Evolutionary conservation across 768 basidiomycete genomes (phyloP).

Genomic region (Collybiopsis confluens): DNA sequence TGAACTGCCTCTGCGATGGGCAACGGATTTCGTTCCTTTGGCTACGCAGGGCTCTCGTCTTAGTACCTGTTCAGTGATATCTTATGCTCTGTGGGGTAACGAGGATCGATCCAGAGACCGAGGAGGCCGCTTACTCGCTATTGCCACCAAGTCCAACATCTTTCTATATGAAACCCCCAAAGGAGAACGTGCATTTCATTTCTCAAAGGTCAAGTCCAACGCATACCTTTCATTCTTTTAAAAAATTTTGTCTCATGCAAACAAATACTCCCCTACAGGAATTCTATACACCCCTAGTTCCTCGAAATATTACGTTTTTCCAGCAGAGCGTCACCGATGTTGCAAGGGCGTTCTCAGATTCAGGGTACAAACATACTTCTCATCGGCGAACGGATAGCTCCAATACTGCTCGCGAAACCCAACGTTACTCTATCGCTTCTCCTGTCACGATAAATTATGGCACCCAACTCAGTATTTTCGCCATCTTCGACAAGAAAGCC

Average conservation of each 20-base stretch:
- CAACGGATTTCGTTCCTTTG: slow-evolving; percentile 82
- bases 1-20: slow-evolving; percentile 74
- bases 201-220: slow-evolving; percentile 78
- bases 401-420: slow-evolving; percentile 30
- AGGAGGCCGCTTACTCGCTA: slow-evolving; percentile 57
- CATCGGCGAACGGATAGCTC: slow-evolving; percentile 42
- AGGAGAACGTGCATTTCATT: slow-evolving; percentile 78
- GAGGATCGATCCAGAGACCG: slow-evolving; percentile 41
- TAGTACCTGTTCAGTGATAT: slow-evolving; percentile 49
- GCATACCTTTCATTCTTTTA: too few relatives aligned
- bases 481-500: slow-evolving; percentile 85
- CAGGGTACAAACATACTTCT: slow-evolving; percentile 19
- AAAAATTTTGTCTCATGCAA: slow-evolving; percentile 2
- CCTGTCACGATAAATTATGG: slow-evolving; percentile 46
- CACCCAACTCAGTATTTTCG: slow-evolving; percentile 73
- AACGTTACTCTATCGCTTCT: slow-evolving; percentile 22
- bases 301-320: slow-evolving; percentile 66
- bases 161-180: slow-evolving; percentile 78
- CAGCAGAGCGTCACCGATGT: slow-evolving; percentile 61
- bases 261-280: slow-evolving; percentile 44
- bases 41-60: slow-evolving; percentile 64
- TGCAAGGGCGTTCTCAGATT: slow-evolving; percentile 39
- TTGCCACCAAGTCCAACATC: slow-evolving; percentile 71
- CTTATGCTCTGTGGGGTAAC: slow-evolving; percentile 68
- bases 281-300: slow-evolving; percentile 73